Evolutionary conservation across 2,329 filamentous ascomycete genomes (phyloP).

Genomic region (Trichophyton schoenleinii): DNA sequence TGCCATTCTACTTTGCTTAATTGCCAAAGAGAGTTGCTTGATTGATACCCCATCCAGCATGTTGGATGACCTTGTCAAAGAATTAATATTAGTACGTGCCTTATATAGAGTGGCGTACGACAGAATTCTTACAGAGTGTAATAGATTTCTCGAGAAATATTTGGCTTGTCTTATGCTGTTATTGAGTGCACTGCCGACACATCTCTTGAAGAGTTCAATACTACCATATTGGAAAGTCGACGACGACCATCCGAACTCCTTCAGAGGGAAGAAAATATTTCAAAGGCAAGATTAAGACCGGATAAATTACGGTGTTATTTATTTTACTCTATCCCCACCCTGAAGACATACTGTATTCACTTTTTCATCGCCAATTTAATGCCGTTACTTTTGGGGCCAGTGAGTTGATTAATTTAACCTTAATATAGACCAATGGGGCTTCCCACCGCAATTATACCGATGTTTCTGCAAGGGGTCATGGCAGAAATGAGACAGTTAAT

Average conservation of each 20-base stretch:
- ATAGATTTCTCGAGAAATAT: slow-evolving; percentile 56
- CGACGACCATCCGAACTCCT: not conserved
- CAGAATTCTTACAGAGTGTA: slow-evolving; percentile 7
- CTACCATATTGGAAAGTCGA: slow-evolving; percentile 46
- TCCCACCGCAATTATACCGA: not conserved
- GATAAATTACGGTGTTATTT: not conserved
- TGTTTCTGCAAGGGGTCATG: slow-evolving; percentile 13
- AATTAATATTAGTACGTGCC: slow-evolving; percentile 54
- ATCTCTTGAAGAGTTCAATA: slow-evolving; percentile 69
- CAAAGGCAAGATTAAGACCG: not conserved
- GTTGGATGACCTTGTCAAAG: slow-evolving; percentile 57
- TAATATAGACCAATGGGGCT: not conserved
- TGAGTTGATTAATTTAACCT: not conserved
- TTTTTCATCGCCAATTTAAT: too few species aligned
- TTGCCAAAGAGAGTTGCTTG: slow-evolving; percentile 76
- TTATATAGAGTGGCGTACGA: slow-evolving; percentile 1
- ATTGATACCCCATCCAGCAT: slow-evolving; percentile 56
- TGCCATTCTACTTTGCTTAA: slow-evolving; percentile 67
- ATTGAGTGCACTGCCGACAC: slow-evolving; percentile 61
- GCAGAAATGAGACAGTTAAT: slow-evolving; percentile 56
- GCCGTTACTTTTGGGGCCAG: too few species aligned
- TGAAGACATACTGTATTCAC: too few species aligned
- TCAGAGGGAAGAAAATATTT: not conserved
- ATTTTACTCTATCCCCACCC: too few species aligned
- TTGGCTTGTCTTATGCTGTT: slow-evolving; percentile 57